Evolutionary conservation across 495 filamentous ascomycete species (phyloP), one percentile per base, ranked within the genome.

Genomic region (Penicillium maclennaniae): DNA sequence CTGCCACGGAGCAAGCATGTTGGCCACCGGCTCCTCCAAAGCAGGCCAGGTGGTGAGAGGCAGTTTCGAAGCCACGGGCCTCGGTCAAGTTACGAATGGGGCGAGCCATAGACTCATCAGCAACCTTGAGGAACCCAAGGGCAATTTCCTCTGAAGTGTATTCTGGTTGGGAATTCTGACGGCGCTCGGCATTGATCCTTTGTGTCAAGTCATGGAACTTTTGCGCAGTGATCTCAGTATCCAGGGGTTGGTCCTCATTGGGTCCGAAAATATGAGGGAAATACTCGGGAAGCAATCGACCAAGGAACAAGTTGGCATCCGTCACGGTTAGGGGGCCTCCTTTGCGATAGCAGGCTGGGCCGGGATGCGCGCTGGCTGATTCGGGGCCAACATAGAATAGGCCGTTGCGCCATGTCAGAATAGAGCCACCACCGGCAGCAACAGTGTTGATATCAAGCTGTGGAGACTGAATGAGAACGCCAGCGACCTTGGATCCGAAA

Each of bases 371-470:
- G 28, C 91, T 86, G 0, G 92, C 92, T 3, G 90, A 95, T 66
- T 97, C 93, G 4, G 92, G 92, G 0, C 92, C 92, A 26, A 97
- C 92, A n/a, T 95, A 91, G 61, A 97, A 97, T 10, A 97, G 75
- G 6, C 93, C 92, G 55, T 97, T 97, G 42, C 85, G 83, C 78
- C 86, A 97, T 60, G 91, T 89, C 4, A 97, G 79, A 43, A 90
- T 83, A 4, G 91, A 96, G 16, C 92, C 92, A 49, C 92, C 92
- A 38, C 92, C 92, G 17, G 92, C 92, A 17, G 92, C 92, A 27
- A 97, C 92, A 0, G 93, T 98, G 69, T 97, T 97, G 70, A 98
- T 97, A 70, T 98, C 93, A 0, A 98, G 81, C 61, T 97, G 93
- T 0, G 93, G 93, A 0, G 87, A 91, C 60, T 97, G 93, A 31